A percentile compares a stretch with the other conserved stretches of the same genome.
Evolutionary conservation across 345 rosid species (phyloP).

Genomic region (Turnera subulata): DNA sequence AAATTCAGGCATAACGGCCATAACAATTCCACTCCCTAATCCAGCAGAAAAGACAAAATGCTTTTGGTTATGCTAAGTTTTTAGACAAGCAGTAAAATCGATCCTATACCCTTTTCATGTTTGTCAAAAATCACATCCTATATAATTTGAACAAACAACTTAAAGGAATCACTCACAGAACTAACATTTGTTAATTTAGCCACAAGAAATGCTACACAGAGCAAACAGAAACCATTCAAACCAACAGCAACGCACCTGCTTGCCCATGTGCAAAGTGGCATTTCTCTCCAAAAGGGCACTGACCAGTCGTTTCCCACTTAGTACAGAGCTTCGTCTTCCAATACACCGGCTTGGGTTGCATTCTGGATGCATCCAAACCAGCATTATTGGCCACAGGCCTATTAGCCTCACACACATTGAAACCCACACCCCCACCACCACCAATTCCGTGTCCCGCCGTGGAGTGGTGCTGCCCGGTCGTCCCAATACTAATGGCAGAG

Average conservation of each 20-base stretch:
- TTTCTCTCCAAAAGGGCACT: slow-evolving; percentile 85
- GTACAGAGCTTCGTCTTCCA: slow-evolving; percentile 91
- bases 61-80: not conserved
- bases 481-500: slow-evolving; percentile 64
- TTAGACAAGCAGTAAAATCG: slow-evolving; percentile 2
- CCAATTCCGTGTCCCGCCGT: slow-evolving; percentile 33
- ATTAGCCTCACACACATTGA: slow-evolving; percentile 40
- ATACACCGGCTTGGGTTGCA: slow-evolving; percentile 55
- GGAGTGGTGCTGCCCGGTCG: slow-evolving; percentile 27
- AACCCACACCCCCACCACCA: too few relatives aligned
- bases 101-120: not conserved
- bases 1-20: too few relatives aligned
- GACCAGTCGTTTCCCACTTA: slow-evolving; percentile 72
- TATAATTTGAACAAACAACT: too few relatives aligned
- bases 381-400: slow-evolving; percentile 35
- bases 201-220: not conserved
- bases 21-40: too few relatives aligned
- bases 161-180: too few relatives aligned
- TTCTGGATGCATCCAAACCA: slow-evolving; percentile 26
- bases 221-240: not conserved
- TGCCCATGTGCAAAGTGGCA: slow-evolving; percentile 96
- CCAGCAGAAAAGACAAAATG: too few relatives aligned
- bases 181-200: not conserved
- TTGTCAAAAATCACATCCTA: too few relatives aligned
- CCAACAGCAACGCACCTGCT: slow-evolving; percentile 53